Evolutionary conservation across 1,284 basidiomycete genomes (phyloP).

Genomic region (Papiliotrema terrestris): DNA sequence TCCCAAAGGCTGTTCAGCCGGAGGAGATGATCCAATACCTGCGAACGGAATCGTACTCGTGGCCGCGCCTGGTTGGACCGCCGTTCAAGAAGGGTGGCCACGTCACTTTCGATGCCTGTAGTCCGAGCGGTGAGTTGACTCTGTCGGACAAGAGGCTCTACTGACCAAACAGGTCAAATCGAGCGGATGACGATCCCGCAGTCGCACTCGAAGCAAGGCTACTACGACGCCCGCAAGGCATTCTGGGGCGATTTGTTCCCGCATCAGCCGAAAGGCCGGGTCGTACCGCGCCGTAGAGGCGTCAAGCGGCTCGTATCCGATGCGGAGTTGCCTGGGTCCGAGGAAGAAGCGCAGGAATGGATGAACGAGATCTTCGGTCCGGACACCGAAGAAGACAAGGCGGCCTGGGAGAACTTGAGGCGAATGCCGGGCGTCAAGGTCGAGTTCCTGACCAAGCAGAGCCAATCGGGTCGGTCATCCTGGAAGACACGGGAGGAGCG

Average conservation of each 20-base stretch:
- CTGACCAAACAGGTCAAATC: conserved; percentile 65
- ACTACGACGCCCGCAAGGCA: conserved; percentile 91
- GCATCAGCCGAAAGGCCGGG: conserved; percentile 69
- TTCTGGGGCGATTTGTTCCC: conserved; percentile 95
- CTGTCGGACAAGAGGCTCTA: not conserved
- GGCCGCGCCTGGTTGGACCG: conserved; percentile 87
- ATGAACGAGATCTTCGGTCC: not conserved
- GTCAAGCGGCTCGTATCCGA: not conserved
- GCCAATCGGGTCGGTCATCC: not conserved
- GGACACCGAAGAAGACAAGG: not conserved
- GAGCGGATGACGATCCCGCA: conserved; percentile 86
- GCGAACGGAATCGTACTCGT: conserved; percentile 59
- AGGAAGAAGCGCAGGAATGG: not conserved
- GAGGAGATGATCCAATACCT: conserved; percentile 23
- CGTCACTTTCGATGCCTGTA: conserved; percentile 87
- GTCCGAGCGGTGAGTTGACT: conserved; percentile 61
- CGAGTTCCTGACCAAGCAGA: not conserved
- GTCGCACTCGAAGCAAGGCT: conserved; percentile 89
- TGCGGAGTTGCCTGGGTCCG: not conserved
- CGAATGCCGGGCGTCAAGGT: not conserved
- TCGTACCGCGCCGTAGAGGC: conserved; percentile 58
- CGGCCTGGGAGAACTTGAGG: not conserved
- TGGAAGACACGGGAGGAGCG: conserved; percentile 10
- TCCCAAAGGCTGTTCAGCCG: conserved; percentile 3
- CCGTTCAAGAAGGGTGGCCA: conserved; percentile 91